These are phyloP conservation scores for Balansia obtecta DNA, from an alignment of 2,329 filamentous ascomycete species.

Conservation along the genomic window DNA sequence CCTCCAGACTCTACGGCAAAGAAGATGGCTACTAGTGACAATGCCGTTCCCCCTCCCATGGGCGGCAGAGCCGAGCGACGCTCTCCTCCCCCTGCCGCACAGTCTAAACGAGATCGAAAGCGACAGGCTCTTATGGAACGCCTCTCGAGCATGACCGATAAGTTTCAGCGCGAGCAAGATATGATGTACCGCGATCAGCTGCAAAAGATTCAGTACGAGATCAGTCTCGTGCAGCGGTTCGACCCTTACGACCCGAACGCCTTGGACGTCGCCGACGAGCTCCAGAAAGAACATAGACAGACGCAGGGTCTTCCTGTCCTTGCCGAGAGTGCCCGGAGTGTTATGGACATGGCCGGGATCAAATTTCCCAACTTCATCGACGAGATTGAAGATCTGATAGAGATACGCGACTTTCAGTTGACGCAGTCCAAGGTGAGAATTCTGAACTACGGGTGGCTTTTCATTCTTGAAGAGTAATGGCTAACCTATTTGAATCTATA, in stretches of 20 bases:
- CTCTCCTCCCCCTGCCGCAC: slow-evolving; percentile 25
- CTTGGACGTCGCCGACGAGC: slow-evolving; percentile 56
- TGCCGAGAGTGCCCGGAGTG: slow-evolving; percentile 35
- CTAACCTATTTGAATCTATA: slow-evolving; percentile 2
- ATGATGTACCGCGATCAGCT: slow-evolving; percentile 79
- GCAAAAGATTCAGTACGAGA: slow-evolving; percentile 83
- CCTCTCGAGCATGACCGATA: slow-evolving; percentile 60
- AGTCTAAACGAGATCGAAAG: slow-evolving; percentile 83
- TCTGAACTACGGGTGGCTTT: background rate
- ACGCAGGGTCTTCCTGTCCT: slow-evolving; percentile 27
- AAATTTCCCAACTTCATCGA: slow-evolving; percentile 77
- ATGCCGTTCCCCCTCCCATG: slow-evolving; percentile 19
- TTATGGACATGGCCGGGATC: slow-evolving; percentile 66
- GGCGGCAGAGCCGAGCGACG: slow-evolving; percentile 23
- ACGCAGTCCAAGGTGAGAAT: slow-evolving; percentile 63
- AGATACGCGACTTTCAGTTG: slow-evolving; percentile 75
- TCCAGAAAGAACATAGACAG: slow-evolving; percentile 43
- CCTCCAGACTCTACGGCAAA: background rate
- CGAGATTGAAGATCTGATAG: slow-evolving; percentile 76
- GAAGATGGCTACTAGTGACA: slow-evolving; percentile 28
- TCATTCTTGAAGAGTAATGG: background rate
- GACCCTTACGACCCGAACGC: slow-evolving; percentile 66
- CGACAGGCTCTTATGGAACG: slow-evolving; percentile 72
- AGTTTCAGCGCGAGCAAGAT: slow-evolving; percentile 72
- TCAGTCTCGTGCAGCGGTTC: slow-evolving; percentile 72